These are phyloP conservation scores for Suillus subalutaceus DNA, from an alignment of 768 basidiomycete genomes.

Conservation along the genomic window DNA sequence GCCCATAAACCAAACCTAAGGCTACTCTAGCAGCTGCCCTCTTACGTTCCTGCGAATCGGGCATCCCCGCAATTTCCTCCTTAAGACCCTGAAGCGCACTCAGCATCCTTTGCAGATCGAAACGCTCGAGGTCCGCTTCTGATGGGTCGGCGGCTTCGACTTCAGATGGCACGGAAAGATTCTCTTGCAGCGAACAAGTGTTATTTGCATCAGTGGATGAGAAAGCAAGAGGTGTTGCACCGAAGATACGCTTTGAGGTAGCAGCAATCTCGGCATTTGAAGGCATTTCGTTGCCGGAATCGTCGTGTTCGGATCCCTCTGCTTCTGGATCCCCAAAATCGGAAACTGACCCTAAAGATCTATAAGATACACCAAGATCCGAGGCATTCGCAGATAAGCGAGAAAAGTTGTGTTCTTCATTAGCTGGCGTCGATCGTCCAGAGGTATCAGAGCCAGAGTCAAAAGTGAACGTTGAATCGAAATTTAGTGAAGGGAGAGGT, in stretches of 20 bases:
- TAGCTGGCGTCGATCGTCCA: slow-evolving; percentile 28
- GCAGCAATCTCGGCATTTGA: slow-evolving; percentile 51
- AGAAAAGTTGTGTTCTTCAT: slow-evolving; percentile 24
- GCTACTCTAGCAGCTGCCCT: slow-evolving; percentile 74
- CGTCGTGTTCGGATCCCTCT: slow-evolving; percentile 24
- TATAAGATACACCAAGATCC: slow-evolving; percentile 40
- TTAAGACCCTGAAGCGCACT: slow-evolving; percentile 69
- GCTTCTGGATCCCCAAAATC: slow-evolving; percentile 54
- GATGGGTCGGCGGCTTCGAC: slow-evolving; percentile 28
- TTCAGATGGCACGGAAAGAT: not conserved
- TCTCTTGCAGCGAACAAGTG: slow-evolving; percentile 1
- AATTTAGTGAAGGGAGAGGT: slow-evolving; percentile 21
- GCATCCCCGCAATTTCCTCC: slow-evolving; percentile 71
- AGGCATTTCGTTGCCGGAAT: slow-evolving; percentile 42
- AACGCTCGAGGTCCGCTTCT: slow-evolving; percentile 47
- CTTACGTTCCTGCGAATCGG: slow-evolving; percentile 61
- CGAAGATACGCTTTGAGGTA: slow-evolving; percentile 56
- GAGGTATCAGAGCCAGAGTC: slow-evolving; percentile 19
- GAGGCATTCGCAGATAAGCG: slow-evolving; percentile 19
- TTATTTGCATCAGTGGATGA: slow-evolving; percentile 21
- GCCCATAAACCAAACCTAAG: slow-evolving; percentile 71
- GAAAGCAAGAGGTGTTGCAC: slow-evolving; percentile 23
- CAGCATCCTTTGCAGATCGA: slow-evolving; percentile 67
- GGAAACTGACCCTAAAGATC: slow-evolving; percentile 59
- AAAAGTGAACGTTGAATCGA: slow-evolving; percentile 34